Evolutionary conservation across 1,139 yeast genomes (phyloP).

Genomic region (Yamadazyma mexicana): DNA sequence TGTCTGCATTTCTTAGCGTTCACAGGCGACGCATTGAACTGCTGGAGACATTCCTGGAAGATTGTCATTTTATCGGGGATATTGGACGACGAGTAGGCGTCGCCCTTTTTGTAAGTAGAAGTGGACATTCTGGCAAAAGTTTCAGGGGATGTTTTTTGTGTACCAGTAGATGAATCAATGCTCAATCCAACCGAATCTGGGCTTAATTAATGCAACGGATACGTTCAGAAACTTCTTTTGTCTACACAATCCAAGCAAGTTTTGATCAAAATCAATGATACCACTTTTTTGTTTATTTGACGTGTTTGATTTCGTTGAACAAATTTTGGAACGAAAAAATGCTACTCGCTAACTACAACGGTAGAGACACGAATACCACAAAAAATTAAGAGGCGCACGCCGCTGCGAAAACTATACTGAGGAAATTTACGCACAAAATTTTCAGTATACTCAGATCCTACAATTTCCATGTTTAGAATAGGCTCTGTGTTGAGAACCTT

Average conservation of each 20-base stretch:
- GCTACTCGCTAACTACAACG: not conserved
- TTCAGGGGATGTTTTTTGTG: not conserved
- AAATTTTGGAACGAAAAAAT: slow-evolving; percentile 1
- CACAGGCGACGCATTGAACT: slow-evolving; percentile 89
- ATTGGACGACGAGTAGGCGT: slow-evolving; percentile 55
- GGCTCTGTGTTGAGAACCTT: slow-evolving; percentile 9
- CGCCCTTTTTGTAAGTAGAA: slow-evolving; percentile 88
- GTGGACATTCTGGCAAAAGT: slow-evolving; percentile 30
- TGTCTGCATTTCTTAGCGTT: slow-evolving; percentile 84
- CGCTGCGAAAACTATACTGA: too few relatives aligned
- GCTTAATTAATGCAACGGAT: not conserved
- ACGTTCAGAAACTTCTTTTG: not conserved
- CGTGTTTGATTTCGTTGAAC: slow-evolving; percentile 17
- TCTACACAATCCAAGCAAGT: not conserved
- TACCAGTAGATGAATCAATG: not conserved
- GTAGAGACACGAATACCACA: not conserved
- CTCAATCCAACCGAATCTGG: not conserved
- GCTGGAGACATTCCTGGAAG: slow-evolving; percentile 91
- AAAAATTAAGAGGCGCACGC: too few relatives aligned
- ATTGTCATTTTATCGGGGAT: slow-evolving; percentile 95
- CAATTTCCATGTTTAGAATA: slow-evolving; percentile 12
- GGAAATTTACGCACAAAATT: too few relatives aligned
- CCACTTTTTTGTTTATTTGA: slow-evolving; percentile 6
- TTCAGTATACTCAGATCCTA: not conserved
- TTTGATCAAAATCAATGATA: not conserved